Percentiles rank a stretch among this genome's conserved stretches.
Evolutionary conservation across 768 basidiomycete species (phyloP).

Genomic region (Podaxis sp.): DNA sequence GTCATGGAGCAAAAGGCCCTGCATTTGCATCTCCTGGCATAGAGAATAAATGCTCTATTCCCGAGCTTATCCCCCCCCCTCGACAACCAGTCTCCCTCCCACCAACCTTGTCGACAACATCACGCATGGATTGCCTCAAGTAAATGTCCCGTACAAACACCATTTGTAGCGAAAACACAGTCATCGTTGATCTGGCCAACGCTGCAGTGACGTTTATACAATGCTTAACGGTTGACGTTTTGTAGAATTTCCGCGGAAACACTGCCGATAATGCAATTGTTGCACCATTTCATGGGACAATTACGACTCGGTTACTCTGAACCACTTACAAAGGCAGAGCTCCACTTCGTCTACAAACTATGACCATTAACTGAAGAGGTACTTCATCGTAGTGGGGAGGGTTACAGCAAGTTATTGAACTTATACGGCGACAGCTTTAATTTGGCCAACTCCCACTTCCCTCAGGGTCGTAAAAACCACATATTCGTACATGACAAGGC

Average conservation of each 20-base stretch:
- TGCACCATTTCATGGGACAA: slow-evolving; percentile 36
- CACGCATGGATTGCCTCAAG: slow-evolving; percentile 29
- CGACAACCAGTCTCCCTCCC: slow-evolving; percentile 28
- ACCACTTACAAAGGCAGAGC: slow-evolving; percentile 1
- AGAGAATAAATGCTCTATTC: slow-evolving; percentile 31
- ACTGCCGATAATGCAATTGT: slow-evolving; percentile 41
- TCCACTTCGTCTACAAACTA: not conserved
- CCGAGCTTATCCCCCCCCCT: slow-evolving; percentile 22
- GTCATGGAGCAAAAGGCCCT: slow-evolving; percentile 20
- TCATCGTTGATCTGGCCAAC: slow-evolving; percentile 32
- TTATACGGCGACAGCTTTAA: slow-evolving; percentile 34
- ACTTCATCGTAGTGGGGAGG: not conserved
- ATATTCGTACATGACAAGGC: slow-evolving; percentile 39
- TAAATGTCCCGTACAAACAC: slow-evolving; percentile 15
- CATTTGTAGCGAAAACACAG: not conserved
- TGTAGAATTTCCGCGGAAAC: slow-evolving; percentile 39
- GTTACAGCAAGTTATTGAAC: slow-evolving; percentile 22
- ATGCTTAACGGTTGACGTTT: not conserved
- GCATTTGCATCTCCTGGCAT: slow-evolving; percentile 30
- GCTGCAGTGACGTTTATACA: slow-evolving; percentile 30
- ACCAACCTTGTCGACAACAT: slow-evolving; percentile 33
- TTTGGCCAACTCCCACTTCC: slow-evolving; percentile 39
- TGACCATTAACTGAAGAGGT: slow-evolving; percentile 25
- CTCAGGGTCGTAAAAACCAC: slow-evolving; percentile 15
- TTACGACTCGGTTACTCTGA: slow-evolving; percentile 33